Base-by-base conservation (phyloP, 495 filamentous ascomycete genomes). In the Hypomontagnella monticulosa region DNA sequence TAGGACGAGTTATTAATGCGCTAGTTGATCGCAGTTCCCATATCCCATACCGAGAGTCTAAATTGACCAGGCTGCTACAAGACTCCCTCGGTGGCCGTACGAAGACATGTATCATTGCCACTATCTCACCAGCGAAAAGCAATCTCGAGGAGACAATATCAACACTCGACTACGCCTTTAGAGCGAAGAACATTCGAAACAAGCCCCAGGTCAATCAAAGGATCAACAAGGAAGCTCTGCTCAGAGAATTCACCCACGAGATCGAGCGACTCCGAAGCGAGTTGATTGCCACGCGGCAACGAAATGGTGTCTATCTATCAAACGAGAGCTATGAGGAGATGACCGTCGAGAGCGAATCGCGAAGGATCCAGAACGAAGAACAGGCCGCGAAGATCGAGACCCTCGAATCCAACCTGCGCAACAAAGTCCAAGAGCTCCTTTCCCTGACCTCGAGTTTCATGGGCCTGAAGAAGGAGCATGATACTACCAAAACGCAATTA, bases 81-180 rank as follows among this genome's bases (percentile, higher is more conserved):
- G 96, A 99, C 71, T 99, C 95, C 11, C 84, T 99, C 0, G 95
- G 95, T 44, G 95, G 95, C 9, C 87, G 88, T 46, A 99, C 95
- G 7, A 99, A 98, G 74, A 99, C 95, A 3, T 98, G 95, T 78
- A 99, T 99, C 66, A 97, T 99, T 68, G 96, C 95, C 3, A 99
- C 96, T 0, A 85, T 99, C 42, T 97, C 95, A 0, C 93, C 96
- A 5, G 91, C 93, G 4, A 93, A 93, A 72, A 93, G 87, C 78
- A 99, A 97, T 70, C 82, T 98, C 11, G 95, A 99, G 69, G 95
- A 99, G 74, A 99, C 95, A 0, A 97, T 98, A 49, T 97, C 94
- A 1, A 98, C 96, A 0, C 82, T 99, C 2, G 95, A 99, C 73
- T 99, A 99, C 72, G 96, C 95, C 8, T 97, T 97, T 73, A 85